These are phyloP conservation scores for Magnolia kwangsiensis DNA, from an alignment of 164 flowering plant genomes.

Conservation along the genomic window DNA sequence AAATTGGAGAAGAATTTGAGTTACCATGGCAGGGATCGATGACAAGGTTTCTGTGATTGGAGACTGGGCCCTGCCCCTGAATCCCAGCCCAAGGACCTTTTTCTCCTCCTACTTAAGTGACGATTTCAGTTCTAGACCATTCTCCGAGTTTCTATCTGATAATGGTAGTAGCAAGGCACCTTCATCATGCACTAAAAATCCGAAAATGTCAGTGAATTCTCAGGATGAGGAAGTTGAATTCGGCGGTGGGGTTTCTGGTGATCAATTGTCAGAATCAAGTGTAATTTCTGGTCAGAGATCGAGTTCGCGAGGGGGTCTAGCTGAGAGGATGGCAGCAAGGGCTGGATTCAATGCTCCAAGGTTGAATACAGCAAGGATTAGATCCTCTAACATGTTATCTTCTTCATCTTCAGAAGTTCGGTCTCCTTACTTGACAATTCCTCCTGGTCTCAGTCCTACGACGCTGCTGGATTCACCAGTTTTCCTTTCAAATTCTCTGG, in stretches of 20 bases:
- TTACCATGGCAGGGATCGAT: slow-evolving; percentile 50
- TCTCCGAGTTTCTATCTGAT: slow-evolving; percentile 21
- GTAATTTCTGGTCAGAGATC: slow-evolving; percentile 31
- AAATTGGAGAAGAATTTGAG: slow-evolving; percentile 3
- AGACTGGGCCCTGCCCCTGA: slow-evolving; percentile 55
- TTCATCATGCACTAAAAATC: slow-evolving; percentile 20
- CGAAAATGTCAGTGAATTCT: slow-evolving; percentile 5
- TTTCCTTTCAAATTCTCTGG: slow-evolving; percentile 80
- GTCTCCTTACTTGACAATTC: slow-evolving; percentile 72
- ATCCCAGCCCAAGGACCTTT: slow-evolving; percentile 50
- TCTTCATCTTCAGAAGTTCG: slow-evolving; percentile 24
- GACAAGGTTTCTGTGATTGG: slow-evolving; percentile 56
- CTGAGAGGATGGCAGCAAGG: slow-evolving; percentile 75
- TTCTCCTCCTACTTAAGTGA: slow-evolving; percentile 42
- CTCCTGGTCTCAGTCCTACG: slow-evolving; percentile 87
- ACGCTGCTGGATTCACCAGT: slow-evolving; percentile 84
- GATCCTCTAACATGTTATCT: slow-evolving; percentile 38
- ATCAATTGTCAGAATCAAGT: slow-evolving; percentile 19
- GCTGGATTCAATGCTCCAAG: slow-evolving; percentile 79
- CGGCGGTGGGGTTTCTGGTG: slow-evolving; percentile 11
- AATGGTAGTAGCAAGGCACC: slow-evolving; percentile 20
- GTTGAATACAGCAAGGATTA: slow-evolving; percentile 61
- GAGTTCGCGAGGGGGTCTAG: slow-evolving; percentile 47
- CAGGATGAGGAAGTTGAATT: slow-evolving; percentile 15
- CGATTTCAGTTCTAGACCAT: slow-evolving; percentile 31